phyloP scores from a whole-genome alignment of 129 eudicot genomes.

The Oenanthe sinensis region DNA sequence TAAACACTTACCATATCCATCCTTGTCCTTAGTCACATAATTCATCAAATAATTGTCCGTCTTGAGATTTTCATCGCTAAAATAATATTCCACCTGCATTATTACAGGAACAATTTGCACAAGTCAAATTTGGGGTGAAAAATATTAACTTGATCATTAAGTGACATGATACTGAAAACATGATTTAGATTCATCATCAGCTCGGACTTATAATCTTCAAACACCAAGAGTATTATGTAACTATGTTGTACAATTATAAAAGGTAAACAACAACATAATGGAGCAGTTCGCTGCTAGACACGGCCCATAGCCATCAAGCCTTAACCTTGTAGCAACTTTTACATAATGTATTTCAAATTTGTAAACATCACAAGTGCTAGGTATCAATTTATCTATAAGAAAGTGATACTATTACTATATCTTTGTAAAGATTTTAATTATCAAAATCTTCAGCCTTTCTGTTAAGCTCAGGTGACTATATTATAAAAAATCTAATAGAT shows the following conservation, averaged over 20 bases:
- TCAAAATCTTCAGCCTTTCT: not conserved
- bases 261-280: not conserved
- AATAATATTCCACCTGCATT: slow-evolving; percentile 58
- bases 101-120: not conserved
- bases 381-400: not conserved
- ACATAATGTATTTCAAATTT: not conserved
- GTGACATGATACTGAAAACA: not conserved
- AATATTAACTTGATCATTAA: not conserved
- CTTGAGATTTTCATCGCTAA: slow-evolving; percentile 53
- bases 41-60: slow-evolving; percentile 51
- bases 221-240: not conserved
- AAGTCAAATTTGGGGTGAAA: not conserved
- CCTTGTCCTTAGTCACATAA: slow-evolving; percentile 31
- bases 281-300: not conserved
- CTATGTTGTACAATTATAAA: not conserved
- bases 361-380: not conserved
- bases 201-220: not conserved
- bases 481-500: not conserved
- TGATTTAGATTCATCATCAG: not conserved
- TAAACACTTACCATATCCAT: slow-evolving; percentile 43
- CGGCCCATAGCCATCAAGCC: not conserved
- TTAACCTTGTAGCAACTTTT: not conserved
- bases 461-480: not conserved
- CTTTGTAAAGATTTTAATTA: not conserved
- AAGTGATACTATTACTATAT: not conserved